Base-by-base conservation (phyloP, 2,329 filamentous ascomycete species). In the Grosmannia serpens region DNA sequence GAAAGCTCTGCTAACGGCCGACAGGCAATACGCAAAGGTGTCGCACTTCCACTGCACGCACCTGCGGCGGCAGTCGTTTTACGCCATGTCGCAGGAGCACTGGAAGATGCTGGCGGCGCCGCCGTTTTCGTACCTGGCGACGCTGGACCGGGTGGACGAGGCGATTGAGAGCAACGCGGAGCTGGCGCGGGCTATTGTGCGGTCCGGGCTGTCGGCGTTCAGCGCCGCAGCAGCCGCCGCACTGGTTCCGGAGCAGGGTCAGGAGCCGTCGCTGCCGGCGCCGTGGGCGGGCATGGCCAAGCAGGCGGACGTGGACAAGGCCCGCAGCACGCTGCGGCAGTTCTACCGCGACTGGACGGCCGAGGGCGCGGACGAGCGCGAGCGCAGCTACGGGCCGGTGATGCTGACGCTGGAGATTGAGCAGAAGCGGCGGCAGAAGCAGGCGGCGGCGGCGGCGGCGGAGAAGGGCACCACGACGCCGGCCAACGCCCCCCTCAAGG, bases 291-390 rank as follows among this genome's bases (percentile, higher is more conserved):
- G 61, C 5, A 77, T 82, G 35, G 87, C 91, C 17, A 91, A 85
- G 50, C 73, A 83, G 29, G 76, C 77, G 26, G 92, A 97, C 67
- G 76, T 95, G 57, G 90, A 95, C 69, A 99, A 97, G 72, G 91
- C 92, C 2, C 83, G 91, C 62, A 95, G 90, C 67, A 97, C 91
- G 1, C 79, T 99, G 56, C 85, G 92, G 13, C 94, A 99, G 68
- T 89, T 97, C 70, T 97, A 91, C 71, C 85, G 94, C 20, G 94
- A 99, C 70, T 99, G 95, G 94, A 90, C 89, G 27, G 80, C 77
- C 1, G 91, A 88, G 66, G 94, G 92, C 0, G 76, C 74, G 3
- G 68, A 71, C 0, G 95, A 99, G 74, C 78, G 94, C 46, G 76
- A 82, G n/a, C 83, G 83, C 3, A 90, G 87, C 67, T 95, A 94